Evolutionary conservation across 257 asterid species (phyloP), one percentile per base, ranked within the genome.

Genomic region (Petunia secreta): DNA sequence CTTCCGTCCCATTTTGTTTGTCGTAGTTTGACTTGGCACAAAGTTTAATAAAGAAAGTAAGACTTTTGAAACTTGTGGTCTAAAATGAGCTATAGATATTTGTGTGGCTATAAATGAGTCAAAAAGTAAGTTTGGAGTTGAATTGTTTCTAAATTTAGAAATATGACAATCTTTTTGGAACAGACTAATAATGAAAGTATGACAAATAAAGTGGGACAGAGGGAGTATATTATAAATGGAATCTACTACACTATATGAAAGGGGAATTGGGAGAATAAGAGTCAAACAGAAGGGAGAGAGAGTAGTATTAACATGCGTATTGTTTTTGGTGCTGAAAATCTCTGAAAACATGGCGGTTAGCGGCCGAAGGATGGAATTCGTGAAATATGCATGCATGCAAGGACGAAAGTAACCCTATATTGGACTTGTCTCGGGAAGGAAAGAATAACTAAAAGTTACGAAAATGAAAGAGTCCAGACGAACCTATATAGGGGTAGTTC

Each of bases 271-370:
- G 68, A 64, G 76, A 40, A 69, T 54, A 77, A 16, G 79, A 53
- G 68, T 36, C 68, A 63, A 63, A 34, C 43, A 73, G 40, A 60
- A 60, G 41, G 40, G 14, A 69, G 76, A 3, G 39, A 43, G 4
- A 38, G 8, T 55, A 38, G 8, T 55, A 55, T 85, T 83, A 83
- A 94, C 97, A 91, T 92, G 97, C 97, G 97, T 91, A 89, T 90
- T 82, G 97, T 92, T 90, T 90, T 91, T 89, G 94, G 97, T 90
- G 98, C 88, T 50, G 87, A 83, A 88, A 85, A 88, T 83, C 90
- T 85, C 96, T 90, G 96, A 93, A 94, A 92, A 91, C 97, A 90
- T 90, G 97, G 97, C 82, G 86, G 83, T 83, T 79, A 87, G 94
- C 88, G 94, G 97, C 92, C 88, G 82, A 78, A 39, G 62, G 78